Base-by-base conservation (phyloP, 352 stramenopile genomes). In the Globisporangium paddicum region DNA sequence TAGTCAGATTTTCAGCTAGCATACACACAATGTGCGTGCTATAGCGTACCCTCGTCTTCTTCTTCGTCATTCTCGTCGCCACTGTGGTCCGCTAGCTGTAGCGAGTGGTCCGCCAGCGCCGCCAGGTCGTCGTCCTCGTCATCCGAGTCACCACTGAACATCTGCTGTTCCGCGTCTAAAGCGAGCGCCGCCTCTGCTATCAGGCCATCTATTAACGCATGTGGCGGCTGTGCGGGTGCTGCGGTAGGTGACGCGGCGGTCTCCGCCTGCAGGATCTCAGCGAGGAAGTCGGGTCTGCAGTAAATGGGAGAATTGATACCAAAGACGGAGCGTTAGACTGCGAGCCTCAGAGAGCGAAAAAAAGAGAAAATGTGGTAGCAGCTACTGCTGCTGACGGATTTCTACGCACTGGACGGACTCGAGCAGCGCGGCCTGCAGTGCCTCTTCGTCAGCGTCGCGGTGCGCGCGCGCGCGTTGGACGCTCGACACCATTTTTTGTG, bases 181-280 rank as follows among this genome's bases (percentile, higher is more conserved):
- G 28, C 46, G 32, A 26, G 16, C 10, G 16, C 26, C 51, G 53
- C 9, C 1, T 41, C 53, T 13, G 23, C 51, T 13, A 19, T 9
- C 26, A 51, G 45, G 8, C 11, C 10, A 0, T 51, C 45, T 19
- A 26, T n/a, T 25, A 44, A 18, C 4, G 18, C 38, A 1, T 44
- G 16, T 3, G 16, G 16, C 5, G 46, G 46, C 28, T 40, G 26
- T 5, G 25, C 25, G 14, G 14, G 3, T 16, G 26, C 14, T 1
- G 28, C 1, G 4, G 25, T 0, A 1, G 30, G 18, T 19, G 18
- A 23, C 19, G 48, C 23, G 41, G 16, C 14, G 34, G 63, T 54
- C 58, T 91, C 82, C 0, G 77, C 79, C n/a, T 79, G 62, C n/a
- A 91, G 55, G 47, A 91, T 91, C 63, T 89, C 73, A 0, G 69